Evolutionary conservation across 169 alveolate species (phyloP).

Genomic region (Plasmodium gaboni): DNA sequence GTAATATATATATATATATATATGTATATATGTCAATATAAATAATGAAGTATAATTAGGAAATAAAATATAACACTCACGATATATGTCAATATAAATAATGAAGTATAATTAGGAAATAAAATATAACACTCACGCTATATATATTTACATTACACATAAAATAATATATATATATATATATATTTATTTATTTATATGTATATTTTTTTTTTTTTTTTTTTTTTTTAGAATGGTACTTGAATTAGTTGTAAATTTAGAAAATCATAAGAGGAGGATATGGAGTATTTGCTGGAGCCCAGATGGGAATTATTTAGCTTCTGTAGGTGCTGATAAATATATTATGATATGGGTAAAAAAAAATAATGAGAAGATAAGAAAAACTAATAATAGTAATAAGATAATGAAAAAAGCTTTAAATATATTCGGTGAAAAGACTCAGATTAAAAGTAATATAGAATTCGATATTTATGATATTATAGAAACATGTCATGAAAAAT

Average conservation of each 20-base stretch:
- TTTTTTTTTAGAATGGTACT: constrained; percentile 17
- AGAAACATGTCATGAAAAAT: constrained; percentile 80
- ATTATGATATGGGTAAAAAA: constrained; percentile 59
- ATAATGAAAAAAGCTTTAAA: not conserved
- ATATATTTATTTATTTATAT: too few relatives aligned
- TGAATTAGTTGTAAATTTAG: constrained; percentile 45
- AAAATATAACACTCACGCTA: too few relatives aligned
- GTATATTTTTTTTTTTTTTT: too few relatives aligned
- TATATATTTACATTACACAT: too few relatives aligned
- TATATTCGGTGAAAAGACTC: not conserved
- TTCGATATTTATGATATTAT: constrained; percentile 74
- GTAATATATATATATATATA: too few relatives aligned
- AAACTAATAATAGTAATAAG: constrained; percentile 1
- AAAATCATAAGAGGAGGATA: constrained; percentile 65
- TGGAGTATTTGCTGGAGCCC: constrained; percentile 76
- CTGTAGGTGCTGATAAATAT: constrained; percentile 68
- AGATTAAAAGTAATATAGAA: constrained; percentile 4
- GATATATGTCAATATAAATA: too few relatives aligned
- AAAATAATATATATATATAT: too few relatives aligned
- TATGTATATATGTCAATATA: too few relatives aligned
- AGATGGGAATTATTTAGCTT: constrained; percentile 58
- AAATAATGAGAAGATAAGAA: constrained; percentile 15
- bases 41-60: too few relatives aligned
- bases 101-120: too few relatives aligned
- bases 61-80: too few relatives aligned